phyloP scores from a whole-genome alignment of 1,284 basidiomycete genomes.

The Moesziomyces antarcticus region DNA sequence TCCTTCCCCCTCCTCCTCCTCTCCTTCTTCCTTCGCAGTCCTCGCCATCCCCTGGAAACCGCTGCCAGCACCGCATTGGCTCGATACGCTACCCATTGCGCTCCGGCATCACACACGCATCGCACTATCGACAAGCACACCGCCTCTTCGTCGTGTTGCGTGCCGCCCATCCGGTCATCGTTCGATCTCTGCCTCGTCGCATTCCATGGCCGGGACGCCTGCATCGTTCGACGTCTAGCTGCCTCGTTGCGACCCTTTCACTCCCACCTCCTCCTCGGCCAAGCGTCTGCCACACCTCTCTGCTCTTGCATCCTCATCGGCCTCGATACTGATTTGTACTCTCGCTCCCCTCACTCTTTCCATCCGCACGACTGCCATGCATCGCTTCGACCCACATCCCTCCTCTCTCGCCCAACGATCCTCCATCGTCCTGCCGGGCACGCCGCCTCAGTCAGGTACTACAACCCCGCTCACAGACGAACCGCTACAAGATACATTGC shows the following conservation, averaged over 20 bases:
- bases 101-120: no score
- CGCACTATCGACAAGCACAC: no score
- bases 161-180: no score
- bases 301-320: not conserved
- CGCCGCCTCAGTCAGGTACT: conserved; percentile 24
- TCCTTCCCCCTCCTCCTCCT: no score
- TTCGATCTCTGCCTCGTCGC: no score
- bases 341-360: not conserved
- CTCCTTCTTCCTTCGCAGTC: no score
- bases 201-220: no score
- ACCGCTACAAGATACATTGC: no score
- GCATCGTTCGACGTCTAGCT: not conserved
- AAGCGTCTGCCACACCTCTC: not conserved
- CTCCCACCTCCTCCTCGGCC: no score
- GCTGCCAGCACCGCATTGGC: not conserved
- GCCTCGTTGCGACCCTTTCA: not conserved
- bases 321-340: not conserved
- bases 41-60: no score
- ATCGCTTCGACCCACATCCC: not conserved
- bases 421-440: conserved; percentile 15
- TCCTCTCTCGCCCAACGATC: conserved; percentile 2
- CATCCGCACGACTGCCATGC: not conserved
- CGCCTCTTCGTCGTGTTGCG: no score
- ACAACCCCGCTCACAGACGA: conserved; percentile 32
- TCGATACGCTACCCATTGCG: no score